A percentile compares a stretch with the other conserved stretches of the same genome.
Conservation (phyloP, 352 stramenopile genomes). For the Phytophthora quininea region DNA sequence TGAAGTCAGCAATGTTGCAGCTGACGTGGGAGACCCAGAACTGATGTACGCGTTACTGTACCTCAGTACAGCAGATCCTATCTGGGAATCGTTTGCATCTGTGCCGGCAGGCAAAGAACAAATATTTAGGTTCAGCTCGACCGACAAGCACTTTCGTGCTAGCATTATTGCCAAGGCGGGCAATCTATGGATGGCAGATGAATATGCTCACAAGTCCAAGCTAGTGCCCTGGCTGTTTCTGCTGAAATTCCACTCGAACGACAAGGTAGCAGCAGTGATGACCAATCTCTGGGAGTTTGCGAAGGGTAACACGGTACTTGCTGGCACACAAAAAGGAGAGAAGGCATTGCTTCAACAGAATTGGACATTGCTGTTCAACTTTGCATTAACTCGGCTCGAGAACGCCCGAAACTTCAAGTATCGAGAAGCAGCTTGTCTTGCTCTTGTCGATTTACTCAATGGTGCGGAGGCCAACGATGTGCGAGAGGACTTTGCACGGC, state of each 20-base stretch:
- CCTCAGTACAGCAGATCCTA: slow-evolving; percentile 75
- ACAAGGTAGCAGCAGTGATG: slow-evolving; percentile 71
- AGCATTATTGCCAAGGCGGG: slow-evolving; percentile 61
- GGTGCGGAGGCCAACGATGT: slow-evolving; percentile 54
- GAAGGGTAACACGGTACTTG: slow-evolving; percentile 37
- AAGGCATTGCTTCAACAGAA: slow-evolving; percentile 61
- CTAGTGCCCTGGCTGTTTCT: slow-evolving; percentile 79
- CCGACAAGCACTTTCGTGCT: slow-evolving; percentile 51
- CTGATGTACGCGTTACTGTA: slow-evolving; percentile 87
- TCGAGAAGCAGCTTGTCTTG: slow-evolving; percentile 69
- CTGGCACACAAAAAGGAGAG: slow-evolving; percentile 37
- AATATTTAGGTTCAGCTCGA: slow-evolving; percentile 53
- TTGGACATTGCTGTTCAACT: slow-evolving; percentile 59
- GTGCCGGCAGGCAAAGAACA: neutral
- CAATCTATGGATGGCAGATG: slow-evolving; percentile 59
- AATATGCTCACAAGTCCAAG: slow-evolving; percentile 56
- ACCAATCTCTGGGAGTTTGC: slow-evolving; percentile 71
- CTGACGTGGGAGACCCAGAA: slow-evolving; percentile 77
- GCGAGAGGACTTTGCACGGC: slow-evolving; percentile 49
- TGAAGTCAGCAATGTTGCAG: slow-evolving; percentile 84
- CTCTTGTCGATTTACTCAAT: slow-evolving; percentile 70
- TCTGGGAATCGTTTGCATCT: slow-evolving; percentile 54
- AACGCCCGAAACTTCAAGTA: slow-evolving; percentile 83
- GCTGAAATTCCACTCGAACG: slow-evolving; percentile 78
- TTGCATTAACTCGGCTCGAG: slow-evolving; percentile 64